phyloP scores from a whole-genome alignment of 2,329 filamentous ascomycete species.

The Teratosphaeria destructans region DNA sequence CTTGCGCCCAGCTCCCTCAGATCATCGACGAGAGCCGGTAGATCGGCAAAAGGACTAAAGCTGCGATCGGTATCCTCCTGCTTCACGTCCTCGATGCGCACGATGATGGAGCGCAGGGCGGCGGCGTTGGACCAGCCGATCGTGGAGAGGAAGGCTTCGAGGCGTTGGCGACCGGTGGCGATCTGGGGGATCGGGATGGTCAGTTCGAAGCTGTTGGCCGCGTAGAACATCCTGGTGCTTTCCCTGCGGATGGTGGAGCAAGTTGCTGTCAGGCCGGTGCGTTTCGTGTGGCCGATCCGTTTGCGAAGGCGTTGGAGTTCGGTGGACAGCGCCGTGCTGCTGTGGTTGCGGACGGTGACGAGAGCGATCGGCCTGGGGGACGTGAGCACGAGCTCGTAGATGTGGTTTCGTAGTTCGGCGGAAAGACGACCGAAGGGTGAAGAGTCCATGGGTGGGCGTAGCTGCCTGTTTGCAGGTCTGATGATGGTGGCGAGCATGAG shows the following conservation, averaged over 20 bases:
- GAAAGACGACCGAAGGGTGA: conserved; percentile 2
- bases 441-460: background rate
- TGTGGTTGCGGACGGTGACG: background rate
- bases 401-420: conserved; percentile 2
- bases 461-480: background rate
- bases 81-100: background rate
- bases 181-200: background rate
- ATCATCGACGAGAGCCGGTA: background rate
- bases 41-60: background rate
- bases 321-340: background rate
- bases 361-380: background rate
- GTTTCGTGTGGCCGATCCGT: background rate
- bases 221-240: conserved; percentile 1
- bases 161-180: background rate
- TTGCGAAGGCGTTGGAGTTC: background rate
- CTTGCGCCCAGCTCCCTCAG: background rate
- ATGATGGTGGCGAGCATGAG: background rate
- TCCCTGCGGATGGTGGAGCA: background rate
- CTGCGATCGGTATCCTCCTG: background rate
- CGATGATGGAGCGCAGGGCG: background rate
- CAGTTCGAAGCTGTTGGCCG: background rate
- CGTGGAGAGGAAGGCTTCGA: background rate
- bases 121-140: background rate
- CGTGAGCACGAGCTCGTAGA: conserved; percentile 1
- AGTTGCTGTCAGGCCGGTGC: background rate